These are phyloP conservation scores for Lactarius hengduanensis DNA, from an alignment of 768 basidiomycete species.

Conservation along the genomic window DNA sequence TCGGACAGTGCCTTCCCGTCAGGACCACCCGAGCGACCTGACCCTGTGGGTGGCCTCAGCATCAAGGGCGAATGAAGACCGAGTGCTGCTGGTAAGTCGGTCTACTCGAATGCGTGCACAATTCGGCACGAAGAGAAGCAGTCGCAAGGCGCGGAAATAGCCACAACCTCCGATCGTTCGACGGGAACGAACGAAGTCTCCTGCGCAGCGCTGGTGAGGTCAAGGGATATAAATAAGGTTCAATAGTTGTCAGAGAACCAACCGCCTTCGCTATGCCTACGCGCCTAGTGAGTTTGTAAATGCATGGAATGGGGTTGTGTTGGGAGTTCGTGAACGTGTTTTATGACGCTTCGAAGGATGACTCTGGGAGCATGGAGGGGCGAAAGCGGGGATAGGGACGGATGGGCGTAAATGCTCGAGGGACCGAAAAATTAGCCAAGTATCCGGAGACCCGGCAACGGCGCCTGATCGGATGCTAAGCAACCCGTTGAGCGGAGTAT, in stretches of 20 bases:
- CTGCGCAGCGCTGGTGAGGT: neutral
- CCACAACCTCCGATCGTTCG: neutral
- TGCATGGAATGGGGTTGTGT: neutral
- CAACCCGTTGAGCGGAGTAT: constrained; percentile 2
- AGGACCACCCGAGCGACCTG: neutral
- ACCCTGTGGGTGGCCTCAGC: neutral
- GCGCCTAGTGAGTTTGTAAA: neutral
- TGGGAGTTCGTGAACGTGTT: neutral
- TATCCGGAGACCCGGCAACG: neutral
- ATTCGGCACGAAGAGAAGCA: neutral
- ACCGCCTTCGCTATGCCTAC: neutral
- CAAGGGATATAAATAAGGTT: neutral
- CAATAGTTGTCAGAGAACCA: neutral
- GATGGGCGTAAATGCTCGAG: neutral
- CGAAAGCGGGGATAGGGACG: neutral
- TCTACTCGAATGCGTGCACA: neutral
- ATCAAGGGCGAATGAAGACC: neutral
- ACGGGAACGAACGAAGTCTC: neutral
- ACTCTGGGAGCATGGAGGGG: neutral
- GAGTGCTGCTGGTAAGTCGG: neutral
- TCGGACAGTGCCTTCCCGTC: neutral
- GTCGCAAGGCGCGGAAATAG: neutral
- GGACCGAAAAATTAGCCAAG: neutral
- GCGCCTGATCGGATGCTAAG: constrained; percentile 14
- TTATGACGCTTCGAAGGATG: neutral